These are phyloP conservation scores for Botryotinia narcissicola DNA, from an alignment of 2,329 filamentous ascomycete genomes.

Conservation along the genomic window DNA sequence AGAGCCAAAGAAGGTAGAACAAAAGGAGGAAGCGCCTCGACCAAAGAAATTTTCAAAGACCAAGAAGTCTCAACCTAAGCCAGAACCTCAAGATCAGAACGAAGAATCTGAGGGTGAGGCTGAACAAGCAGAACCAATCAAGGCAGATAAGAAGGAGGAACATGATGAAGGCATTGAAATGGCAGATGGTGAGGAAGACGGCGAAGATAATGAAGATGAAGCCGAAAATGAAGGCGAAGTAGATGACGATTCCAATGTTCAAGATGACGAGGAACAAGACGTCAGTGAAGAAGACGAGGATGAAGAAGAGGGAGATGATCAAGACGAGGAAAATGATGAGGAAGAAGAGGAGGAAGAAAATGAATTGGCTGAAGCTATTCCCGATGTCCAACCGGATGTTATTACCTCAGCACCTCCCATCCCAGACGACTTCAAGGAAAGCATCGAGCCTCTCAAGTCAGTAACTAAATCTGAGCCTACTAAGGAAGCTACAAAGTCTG, in stretches of 20 bases:
- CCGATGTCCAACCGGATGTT: slow-evolving; percentile 9
- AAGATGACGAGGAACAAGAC: slow-evolving; percentile 13
- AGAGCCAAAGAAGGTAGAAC: slow-evolving; percentile 48
- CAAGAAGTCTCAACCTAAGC: not conserved
- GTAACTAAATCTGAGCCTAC: not conserved
- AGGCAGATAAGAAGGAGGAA: slow-evolving; percentile 7
- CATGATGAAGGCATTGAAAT: slow-evolving; percentile 18
- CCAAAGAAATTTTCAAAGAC: not conserved
- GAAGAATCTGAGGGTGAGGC: slow-evolving; percentile 1
- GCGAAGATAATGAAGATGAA: slow-evolving; percentile 4
- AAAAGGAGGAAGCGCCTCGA: not conserved
- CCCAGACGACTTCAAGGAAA: slow-evolving; percentile 3
- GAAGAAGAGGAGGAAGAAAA: slow-evolving; percentile 1
- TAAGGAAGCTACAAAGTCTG: slow-evolving; percentile 5
- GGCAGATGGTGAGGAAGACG: slow-evolving; percentile 14
- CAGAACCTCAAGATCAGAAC: not conserved
- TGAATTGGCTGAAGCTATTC: slow-evolving; percentile 11
- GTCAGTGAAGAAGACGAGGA: not conserved
- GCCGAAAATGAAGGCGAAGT: not conserved
- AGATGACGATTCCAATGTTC: not conserved
- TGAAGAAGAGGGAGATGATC: slow-evolving; percentile 1
- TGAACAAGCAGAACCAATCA: not conserved
- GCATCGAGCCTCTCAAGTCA: slow-evolving; percentile 1
- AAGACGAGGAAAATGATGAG: slow-evolving; percentile 12
- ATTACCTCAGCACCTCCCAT: slow-evolving; percentile 19